phyloP scores from a whole-genome alignment of 106 monocot genomes.

The Phalaenopsis aphrodite region DNA sequence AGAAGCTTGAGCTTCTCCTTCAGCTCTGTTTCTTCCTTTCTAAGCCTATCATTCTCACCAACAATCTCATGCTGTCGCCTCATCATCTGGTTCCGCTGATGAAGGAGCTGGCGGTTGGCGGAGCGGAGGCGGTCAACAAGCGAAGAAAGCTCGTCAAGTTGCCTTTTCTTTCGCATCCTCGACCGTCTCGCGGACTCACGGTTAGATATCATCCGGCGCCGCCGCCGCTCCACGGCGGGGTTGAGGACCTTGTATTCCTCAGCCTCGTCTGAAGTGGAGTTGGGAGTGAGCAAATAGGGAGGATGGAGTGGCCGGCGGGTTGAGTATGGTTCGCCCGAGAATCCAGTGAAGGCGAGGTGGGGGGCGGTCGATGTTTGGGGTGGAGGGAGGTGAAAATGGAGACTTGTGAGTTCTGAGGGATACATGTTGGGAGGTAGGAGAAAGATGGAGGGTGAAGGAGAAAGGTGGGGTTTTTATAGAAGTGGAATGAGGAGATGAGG shows the following conservation, averaged over 20 bases:
- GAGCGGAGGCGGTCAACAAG: slow-evolving; percentile 49
- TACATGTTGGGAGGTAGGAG: slow-evolving; percentile 23
- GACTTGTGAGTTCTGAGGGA: slow-evolving; percentile 45
- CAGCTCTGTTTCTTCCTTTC: slow-evolving; percentile 33
- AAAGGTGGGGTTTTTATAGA: background rate
- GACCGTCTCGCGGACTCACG: slow-evolving; percentile 84
- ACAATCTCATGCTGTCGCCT: slow-evolving; percentile 23
- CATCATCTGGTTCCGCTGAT: slow-evolving; percentile 54
- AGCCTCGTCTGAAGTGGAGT: slow-evolving; percentile 38
- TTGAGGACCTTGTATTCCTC: slow-evolving; percentile 28
- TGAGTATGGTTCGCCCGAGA: background rate
- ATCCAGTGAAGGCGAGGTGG: slow-evolving; percentile 21
- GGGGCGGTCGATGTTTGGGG: slow-evolving; percentile 4
- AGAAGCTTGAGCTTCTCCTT: slow-evolving; percentile 29
- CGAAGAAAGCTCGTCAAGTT: slow-evolving; percentile 60
- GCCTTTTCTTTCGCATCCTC: slow-evolving; percentile 85
- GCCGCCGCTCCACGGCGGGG: slow-evolving; percentile 48
- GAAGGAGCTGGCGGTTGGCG: slow-evolving; percentile 56
- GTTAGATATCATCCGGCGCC: slow-evolving; percentile 81
- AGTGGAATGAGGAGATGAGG: no score
- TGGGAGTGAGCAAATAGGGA: background rate
- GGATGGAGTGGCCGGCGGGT: background rate
- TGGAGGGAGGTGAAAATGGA: slow-evolving; percentile 23
- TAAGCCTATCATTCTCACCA: slow-evolving; percentile 45
- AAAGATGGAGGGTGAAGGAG: background rate